These are phyloP conservation scores for Chenopodium berlandieri DNA, from an alignment of 148 eudicot species.

Conservation along the genomic window DNA sequence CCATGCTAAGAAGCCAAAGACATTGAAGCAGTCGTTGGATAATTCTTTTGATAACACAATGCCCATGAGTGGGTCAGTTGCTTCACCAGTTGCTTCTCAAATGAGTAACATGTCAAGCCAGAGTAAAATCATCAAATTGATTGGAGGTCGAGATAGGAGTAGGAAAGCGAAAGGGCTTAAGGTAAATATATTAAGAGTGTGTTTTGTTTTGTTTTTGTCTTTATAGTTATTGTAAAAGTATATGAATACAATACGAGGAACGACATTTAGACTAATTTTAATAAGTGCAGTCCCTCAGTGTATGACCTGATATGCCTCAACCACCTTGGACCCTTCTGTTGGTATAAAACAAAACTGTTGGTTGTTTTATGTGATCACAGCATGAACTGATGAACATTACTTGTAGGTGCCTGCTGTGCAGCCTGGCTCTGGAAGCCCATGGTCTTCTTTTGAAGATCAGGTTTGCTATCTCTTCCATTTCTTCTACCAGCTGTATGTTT, in stretches of 20 bases:
- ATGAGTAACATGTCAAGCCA: constrained; percentile 88
- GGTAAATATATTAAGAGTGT: constrained; percentile 40
- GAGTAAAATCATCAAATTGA: constrained; percentile 68
- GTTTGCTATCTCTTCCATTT: constrained; percentile 29
- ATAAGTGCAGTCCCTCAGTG: background rate
- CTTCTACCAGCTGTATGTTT: background rate
- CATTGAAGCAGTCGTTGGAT: constrained; percentile 58
- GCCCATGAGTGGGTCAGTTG: constrained; percentile 57
- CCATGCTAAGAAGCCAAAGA: constrained; percentile 63
- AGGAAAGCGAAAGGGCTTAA: constrained; percentile 65
- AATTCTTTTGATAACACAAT: constrained; percentile 54
- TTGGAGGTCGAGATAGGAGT: constrained; percentile 70
- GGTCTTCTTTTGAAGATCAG: constrained; percentile 95
- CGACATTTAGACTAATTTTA: background rate
- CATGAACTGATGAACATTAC: constrained; percentile 24
- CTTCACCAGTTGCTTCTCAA: constrained; percentile 85
- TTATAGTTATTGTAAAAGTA: background rate
- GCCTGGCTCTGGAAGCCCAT: constrained; percentile 69
- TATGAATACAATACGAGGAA: background rate
- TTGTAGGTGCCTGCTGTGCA: constrained; percentile 62
- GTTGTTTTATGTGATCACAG: constrained; percentile 4
- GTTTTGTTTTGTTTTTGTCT: too few species aligned
- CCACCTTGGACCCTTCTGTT: background rate
- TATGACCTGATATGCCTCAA: background rate
- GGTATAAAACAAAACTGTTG: background rate